phyloP scores from a whole-genome alignment of 2,329 filamentous ascomycete species.

The Aspergillus fumigatus region DNA sequence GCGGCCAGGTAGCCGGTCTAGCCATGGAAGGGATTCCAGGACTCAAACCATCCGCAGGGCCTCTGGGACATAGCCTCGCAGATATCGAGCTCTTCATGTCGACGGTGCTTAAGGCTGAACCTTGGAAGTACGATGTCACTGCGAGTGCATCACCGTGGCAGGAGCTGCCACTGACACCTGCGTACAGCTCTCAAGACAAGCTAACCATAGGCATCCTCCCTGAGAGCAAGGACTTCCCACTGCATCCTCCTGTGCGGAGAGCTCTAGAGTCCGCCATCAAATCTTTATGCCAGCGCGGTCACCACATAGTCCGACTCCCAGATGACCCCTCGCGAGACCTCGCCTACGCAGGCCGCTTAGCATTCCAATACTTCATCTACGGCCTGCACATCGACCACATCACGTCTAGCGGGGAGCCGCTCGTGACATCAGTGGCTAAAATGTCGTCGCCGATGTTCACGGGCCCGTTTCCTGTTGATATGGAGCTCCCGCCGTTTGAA shows the following conservation, averaged over 20 bases:
- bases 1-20: constrained; percentile 17
- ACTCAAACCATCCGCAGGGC: constrained; percentile 10
- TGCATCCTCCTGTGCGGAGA: constrained; percentile 49
- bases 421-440: constrained; percentile 38
- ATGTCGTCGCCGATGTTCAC: constrained; percentile 19
- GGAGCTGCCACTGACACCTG: constrained; percentile 5
- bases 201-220: constrained; percentile 48
- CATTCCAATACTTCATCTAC: constrained; percentile 39
- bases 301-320: constrained; percentile 40
- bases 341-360: constrained; percentile 29
- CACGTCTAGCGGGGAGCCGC: constrained; percentile 40
- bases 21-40: constrained; percentile 7
- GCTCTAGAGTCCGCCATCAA: constrained; percentile 40
- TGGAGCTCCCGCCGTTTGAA: constrained; percentile 29
- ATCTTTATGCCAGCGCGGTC: constrained; percentile 41
- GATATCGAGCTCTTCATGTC: constrained; percentile 33
- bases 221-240: constrained; percentile 45
- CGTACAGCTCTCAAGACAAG: constrained; percentile 2
- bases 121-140: constrained; percentile 45
- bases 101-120: constrained; percentile 34
- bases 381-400: constrained; percentile 28
- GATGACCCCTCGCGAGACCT: constrained; percentile 26
- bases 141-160: constrained; percentile 47
- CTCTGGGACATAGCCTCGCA: constrained; percentile 6
- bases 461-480: constrained; percentile 25